A percentile compares a stretch with the other conserved stretches of the same genome.
These are phyloP conservation scores for Uronychia setigera DNA, from an alignment of 73 alveolate genomes.

Conservation along the genomic window DNA sequence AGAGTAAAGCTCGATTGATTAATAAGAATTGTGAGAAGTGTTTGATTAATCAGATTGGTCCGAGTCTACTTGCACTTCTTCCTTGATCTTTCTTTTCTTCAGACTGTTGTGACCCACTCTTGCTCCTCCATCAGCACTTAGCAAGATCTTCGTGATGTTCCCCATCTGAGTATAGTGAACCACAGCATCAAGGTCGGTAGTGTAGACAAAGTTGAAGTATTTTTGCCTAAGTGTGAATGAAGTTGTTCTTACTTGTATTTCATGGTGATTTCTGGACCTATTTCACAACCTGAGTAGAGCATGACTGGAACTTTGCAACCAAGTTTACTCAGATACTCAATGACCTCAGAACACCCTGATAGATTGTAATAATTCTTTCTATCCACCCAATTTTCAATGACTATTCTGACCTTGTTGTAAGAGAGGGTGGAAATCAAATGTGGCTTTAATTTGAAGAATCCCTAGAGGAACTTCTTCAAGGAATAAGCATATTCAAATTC, in stretches of 20 bases:
- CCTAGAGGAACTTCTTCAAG: constrained; percentile 30
- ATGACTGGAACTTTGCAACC: constrained; percentile 64
- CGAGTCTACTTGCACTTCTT: too few relatives aligned
- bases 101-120: too few relatives aligned
- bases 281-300: constrained; percentile 39
- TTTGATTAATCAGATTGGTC: too few relatives aligned
- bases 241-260: too few relatives aligned
- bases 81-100: too few relatives aligned
- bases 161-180: too few relatives aligned
- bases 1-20: too few relatives aligned
- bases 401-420: constrained; percentile 55
- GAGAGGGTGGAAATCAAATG: constrained; percentile 32
- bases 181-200: constrained; percentile 13
- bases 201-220: constrained; percentile 12
- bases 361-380: constrained; percentile 19
- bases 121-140: too few relatives aligned
- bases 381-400: constrained; percentile 37
- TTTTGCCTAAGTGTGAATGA: too few relatives aligned
- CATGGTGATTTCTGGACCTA: too few relatives aligned
- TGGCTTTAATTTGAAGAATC: constrained; percentile 56
- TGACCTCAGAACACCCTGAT: constrained; percentile 31
- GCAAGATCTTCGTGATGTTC: too few relatives aligned
- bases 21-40: too few relatives aligned
- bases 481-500: constrained; percentile 35
- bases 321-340: constrained; percentile 37